Evolutionary conservation across 2,329 filamentous ascomycete genomes (phyloP).

Genomic region (Sporothrix pseudoabietina): DNA sequence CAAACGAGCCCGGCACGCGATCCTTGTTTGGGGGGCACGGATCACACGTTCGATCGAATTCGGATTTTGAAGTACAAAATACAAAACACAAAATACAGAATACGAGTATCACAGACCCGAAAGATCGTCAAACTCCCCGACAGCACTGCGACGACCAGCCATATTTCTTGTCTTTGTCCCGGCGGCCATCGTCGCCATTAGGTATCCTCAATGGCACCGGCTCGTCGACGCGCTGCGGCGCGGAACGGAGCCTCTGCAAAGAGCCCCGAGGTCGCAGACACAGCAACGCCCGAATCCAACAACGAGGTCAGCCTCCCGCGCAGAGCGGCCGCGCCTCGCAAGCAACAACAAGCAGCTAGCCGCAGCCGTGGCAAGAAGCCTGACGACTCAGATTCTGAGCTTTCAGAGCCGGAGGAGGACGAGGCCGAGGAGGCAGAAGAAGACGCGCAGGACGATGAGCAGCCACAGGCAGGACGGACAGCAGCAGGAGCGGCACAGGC

Average conservation of each 20-base stretch:
- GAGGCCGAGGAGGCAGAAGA: conserved; percentile 23
- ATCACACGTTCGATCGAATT: background rate
- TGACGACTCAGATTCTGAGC: conserved; percentile 26
- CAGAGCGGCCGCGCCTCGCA: conserved; percentile 26
- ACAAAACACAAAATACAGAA: background rate
- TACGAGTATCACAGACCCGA: background rate
- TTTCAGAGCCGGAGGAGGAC: conserved; percentile 24
- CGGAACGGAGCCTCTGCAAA: conserved; percentile 32
- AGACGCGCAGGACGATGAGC: conserved; percentile 21
- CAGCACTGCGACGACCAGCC: conserved; percentile 23
- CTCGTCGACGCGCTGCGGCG: conserved; percentile 34
- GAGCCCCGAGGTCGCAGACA: conserved; percentile 19
- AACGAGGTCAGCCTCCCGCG: conserved; percentile 29
- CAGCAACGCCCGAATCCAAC: conserved; percentile 8
- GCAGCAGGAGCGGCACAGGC: conserved; percentile 32
- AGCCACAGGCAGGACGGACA: background rate
- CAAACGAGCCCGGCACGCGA: conserved; percentile 18
- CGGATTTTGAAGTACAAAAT: background rate
- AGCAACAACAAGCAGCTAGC: conserved; percentile 19
- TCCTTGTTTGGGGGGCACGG: background rate
- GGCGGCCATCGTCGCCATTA: background rate
- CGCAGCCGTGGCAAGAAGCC: conserved; percentile 20
- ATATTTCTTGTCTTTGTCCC: background rate
- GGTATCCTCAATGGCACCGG: conserved; percentile 30
- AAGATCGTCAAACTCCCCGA: background rate